Evolutionary conservation across 371 early-diverging fungal genomes (phyloP).

Genomic region (Mortierella polycephala): DNA sequence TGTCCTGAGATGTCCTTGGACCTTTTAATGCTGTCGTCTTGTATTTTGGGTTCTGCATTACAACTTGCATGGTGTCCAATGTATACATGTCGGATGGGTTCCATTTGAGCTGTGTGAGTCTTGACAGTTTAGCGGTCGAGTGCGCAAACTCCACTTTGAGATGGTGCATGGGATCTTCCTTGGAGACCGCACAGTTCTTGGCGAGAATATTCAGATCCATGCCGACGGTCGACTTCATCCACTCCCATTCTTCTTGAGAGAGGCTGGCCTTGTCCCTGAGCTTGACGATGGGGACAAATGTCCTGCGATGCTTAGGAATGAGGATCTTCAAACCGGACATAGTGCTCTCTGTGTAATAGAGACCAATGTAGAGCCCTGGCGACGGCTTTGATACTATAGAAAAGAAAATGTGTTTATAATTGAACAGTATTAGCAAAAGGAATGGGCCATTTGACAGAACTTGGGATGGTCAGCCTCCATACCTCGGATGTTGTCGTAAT

Average conservation of each 20-base stretch:
- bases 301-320: constrained; percentile 52
- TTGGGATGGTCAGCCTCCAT: neutral
- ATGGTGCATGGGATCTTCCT: constrained; percentile 49
- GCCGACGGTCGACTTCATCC: constrained; percentile 32
- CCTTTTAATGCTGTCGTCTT: neutral
- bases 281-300: constrained; percentile 54
- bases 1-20: constrained; percentile 12
- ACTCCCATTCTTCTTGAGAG: constrained; percentile 36
- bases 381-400: constrained; percentile 49
- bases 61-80: constrained; percentile 33
- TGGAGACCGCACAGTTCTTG: constrained; percentile 37
- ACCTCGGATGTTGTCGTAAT: constrained; percentile 43
- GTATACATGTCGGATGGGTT: constrained; percentile 39
- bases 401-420: neutral
- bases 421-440: too few relatives aligned
- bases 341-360: constrained; percentile 56
- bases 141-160: constrained; percentile 47
- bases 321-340: constrained; percentile 55
- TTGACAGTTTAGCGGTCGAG: constrained; percentile 32
- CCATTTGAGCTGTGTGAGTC: constrained; percentile 42
- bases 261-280: constrained; percentile 45
- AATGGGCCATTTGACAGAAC: too few relatives aligned
- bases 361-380: constrained; percentile 55
- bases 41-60: neutral
- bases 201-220: constrained; percentile 33